These are phyloP conservation scores for Austropuccinia psidii DNA, from an alignment of 1,284 basidiomycete species.

Conservation along the genomic window DNA sequence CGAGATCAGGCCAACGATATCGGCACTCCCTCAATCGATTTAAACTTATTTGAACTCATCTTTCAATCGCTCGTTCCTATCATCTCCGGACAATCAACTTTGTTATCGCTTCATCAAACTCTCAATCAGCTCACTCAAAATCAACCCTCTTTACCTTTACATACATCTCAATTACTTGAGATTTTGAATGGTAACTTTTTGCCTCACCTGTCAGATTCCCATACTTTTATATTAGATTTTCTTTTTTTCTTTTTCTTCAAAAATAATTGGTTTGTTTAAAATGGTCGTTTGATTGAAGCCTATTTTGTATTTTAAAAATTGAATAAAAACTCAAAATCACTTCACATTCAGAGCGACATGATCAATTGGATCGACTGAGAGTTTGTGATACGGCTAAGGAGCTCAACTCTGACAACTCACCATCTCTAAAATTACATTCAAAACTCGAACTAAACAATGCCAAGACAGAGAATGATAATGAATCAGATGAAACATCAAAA, in stretches of 20 bases:
- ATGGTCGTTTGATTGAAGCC: too few relatives aligned
- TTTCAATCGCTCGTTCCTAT: neutral
- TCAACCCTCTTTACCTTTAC: neutral
- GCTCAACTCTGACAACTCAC: conserved; percentile 8
- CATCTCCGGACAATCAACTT: conserved; percentile 7
- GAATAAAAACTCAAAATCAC: neutral
- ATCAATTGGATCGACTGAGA: conserved; percentile 17
- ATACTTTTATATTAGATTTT: neutral
- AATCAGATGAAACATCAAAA: neutral
- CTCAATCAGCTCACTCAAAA: neutral
- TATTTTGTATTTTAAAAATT: too few relatives aligned
- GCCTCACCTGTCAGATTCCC: neutral
- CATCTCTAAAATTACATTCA: neutral
- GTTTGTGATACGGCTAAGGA: conserved; percentile 6
- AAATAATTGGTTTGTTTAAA: too few relatives aligned
- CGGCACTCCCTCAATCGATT: too few relatives aligned
- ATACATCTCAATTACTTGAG: neutral
- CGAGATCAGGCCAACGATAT: too few relatives aligned
- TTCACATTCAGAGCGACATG: neutral
- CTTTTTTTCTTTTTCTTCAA: neutral
- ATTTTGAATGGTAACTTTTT: neutral
- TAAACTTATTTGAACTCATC: too few relatives aligned
- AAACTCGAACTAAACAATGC: neutral
- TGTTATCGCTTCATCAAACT: neutral
- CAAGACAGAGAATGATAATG: neutral